A percentile compares a stretch with the other conserved stretches of the same genome.
Conservation (phyloP, 148 eudicot species). For the Rhododendron molle region DNA sequence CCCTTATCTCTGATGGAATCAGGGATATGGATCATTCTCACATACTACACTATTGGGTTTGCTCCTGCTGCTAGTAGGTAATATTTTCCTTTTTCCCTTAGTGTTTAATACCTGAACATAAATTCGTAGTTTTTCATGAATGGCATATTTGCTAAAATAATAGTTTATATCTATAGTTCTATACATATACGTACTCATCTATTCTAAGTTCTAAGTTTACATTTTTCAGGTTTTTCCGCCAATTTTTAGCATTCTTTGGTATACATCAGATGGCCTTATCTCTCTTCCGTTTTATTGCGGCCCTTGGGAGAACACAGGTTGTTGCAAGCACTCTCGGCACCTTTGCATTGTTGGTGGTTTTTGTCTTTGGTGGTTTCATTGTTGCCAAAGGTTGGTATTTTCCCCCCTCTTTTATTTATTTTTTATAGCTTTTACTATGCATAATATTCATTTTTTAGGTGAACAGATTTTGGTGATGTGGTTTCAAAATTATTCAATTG, state of each 20-base stretch:
- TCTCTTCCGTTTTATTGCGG: constrained; percentile 44
- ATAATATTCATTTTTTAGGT: neutral
- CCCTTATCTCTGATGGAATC: constrained; percentile 47
- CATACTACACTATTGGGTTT: constrained; percentile 44
- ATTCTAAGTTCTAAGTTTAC: neutral
- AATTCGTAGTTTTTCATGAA: constrained; percentile 1
- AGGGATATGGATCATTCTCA: constrained; percentile 43
- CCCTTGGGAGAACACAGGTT: constrained; percentile 37
- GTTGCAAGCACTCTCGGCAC: constrained; percentile 40
- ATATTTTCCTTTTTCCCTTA: neutral
- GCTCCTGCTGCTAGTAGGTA: constrained; percentile 44
- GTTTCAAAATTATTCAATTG: neutral
- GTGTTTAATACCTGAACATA: neutral
- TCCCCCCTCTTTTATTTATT: neutral
- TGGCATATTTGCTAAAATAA: neutral
- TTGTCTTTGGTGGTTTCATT: constrained; percentile 44
- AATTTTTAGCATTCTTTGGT: constrained; percentile 36
- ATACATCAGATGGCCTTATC: constrained; percentile 43
- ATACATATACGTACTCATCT: neutral
- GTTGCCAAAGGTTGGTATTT: constrained; percentile 37
- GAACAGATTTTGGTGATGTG: neutral
- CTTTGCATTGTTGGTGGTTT: constrained; percentile 33
- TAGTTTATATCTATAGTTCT: neutral
- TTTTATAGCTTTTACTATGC: neutral
- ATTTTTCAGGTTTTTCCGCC: constrained; percentile 40